These are phyloP conservation scores for Saccharomycopsis sp. DNA, from an alignment of 805 yeast genomes.

Conservation along the genomic window DNA sequence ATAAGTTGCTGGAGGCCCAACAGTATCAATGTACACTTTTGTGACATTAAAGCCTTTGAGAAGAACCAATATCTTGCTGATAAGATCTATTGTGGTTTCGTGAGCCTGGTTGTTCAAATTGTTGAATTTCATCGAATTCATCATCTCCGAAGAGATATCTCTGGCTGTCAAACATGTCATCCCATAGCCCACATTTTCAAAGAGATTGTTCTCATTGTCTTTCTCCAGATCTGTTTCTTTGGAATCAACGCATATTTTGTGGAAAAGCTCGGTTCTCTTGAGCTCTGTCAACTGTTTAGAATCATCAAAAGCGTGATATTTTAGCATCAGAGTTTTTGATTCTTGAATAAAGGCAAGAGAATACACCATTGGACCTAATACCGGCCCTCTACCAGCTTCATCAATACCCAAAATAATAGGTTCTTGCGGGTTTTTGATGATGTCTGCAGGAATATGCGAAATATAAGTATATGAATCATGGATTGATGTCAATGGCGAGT, in stretches of 20 bases:
- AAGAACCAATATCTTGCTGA: conserved; percentile 49
- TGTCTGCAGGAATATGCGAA: conserved; percentile 14
- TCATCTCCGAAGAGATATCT: conserved; percentile 88
- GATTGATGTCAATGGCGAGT: not conserved
- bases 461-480: conserved; percentile 20
- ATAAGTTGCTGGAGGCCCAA: conserved; percentile 88
- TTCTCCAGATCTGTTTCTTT: conserved; percentile 27
- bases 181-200: conserved; percentile 74
- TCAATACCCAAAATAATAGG: conserved; percentile 72
- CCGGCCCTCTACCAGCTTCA: conserved; percentile 99
- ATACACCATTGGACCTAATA: conserved; percentile 96
- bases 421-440: not conserved
- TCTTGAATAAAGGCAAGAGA: conserved; percentile 74
- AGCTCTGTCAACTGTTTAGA: conserved; percentile 80
- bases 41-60: conserved; percentile 43
- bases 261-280: conserved; percentile 56
- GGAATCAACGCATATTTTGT: conserved; percentile 43
- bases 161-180: conserved; percentile 78
- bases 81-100: conserved; percentile 80
- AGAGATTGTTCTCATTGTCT: conserved; percentile 25
- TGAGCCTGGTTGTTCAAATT: conserved; percentile 89
- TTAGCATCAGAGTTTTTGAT: conserved; percentile 37
- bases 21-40: conserved; percentile 88
- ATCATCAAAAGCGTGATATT: conserved; percentile 80
- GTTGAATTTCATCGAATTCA: conserved; percentile 43